Evolutionary conservation across 495 filamentous ascomycete species (phyloP).

Genomic region (Hypoxylon rickii): DNA sequence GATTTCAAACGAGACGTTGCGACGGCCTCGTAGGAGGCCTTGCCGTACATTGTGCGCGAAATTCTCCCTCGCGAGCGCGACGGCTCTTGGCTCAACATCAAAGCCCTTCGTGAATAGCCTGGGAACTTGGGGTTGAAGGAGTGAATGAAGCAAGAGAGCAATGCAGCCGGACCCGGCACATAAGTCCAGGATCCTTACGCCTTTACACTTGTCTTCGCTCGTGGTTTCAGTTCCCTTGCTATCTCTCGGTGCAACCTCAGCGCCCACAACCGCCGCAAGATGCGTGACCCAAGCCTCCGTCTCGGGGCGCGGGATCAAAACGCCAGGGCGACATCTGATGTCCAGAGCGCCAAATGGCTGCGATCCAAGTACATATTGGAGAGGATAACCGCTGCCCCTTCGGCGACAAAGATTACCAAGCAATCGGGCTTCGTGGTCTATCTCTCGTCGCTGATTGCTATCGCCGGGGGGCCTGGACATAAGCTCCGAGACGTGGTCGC

Average conservation of each 20-base stretch:
- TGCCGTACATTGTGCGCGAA: conserved; percentile 53
- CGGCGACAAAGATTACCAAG: conserved; percentile 54
- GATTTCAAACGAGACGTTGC: conserved; percentile 51
- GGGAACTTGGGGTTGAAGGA: conserved; percentile 45
- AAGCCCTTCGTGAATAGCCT: conserved; percentile 48
- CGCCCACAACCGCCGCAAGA: conserved; percentile 54
- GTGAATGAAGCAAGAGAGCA: conserved; percentile 68
- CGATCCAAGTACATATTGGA: conserved; percentile 88
- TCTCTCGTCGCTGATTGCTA: background rate
- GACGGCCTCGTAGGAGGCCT: background rate
- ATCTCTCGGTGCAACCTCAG: background rate
- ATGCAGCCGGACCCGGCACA: conserved; percentile 95
- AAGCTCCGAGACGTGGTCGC: conserved; percentile 56
- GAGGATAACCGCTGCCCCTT: conserved; percentile 68
- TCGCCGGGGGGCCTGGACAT: no score
- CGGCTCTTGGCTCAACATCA: conserved; percentile 65
- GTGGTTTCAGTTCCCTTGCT: background rate
- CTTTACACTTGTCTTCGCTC: background rate
- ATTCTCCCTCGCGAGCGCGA: conserved; percentile 67
- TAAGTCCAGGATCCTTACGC: conserved; percentile 73
- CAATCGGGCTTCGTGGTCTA: background rate
- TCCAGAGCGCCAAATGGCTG: conserved; percentile 87
- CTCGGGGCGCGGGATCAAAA: conserved; percentile 84
- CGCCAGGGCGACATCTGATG: conserved; percentile 73
- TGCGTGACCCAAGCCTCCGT: conserved; percentile 71